phyloP scores from a whole-genome alignment of 306 rosid species.

The Senna tora region DNA sequence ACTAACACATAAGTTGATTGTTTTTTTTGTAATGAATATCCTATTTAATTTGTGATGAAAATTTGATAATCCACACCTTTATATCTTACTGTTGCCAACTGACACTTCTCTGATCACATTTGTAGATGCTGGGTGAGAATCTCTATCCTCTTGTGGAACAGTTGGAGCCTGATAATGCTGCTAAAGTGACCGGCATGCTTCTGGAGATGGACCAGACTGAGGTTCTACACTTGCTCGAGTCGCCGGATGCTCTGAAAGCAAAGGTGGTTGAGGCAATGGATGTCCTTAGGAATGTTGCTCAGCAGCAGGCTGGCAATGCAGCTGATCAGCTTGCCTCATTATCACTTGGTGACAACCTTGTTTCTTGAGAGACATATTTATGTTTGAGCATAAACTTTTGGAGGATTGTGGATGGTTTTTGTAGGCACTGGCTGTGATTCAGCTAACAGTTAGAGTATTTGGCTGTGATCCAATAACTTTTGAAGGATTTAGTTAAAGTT shows the following conservation, averaged over 20 bases:
- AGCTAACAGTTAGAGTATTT: constrained; percentile 39
- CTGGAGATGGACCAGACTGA: too few species aligned
- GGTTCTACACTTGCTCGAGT: too few species aligned
- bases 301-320: constrained; percentile 84
- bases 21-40: too few species aligned
- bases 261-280: constrained; percentile 99
- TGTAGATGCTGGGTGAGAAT: constrained; percentile 95
- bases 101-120: constrained; percentile 27
- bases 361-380: constrained; percentile 58
- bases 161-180: too few species aligned
- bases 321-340: constrained; percentile 86
- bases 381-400: constrained; percentile 1
- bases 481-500: too few species aligned
- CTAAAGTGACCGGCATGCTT: too few species aligned
- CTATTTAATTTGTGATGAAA: too few species aligned
- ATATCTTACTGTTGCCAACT: constrained; percentile 11
- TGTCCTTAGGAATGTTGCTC: constrained; percentile 86
- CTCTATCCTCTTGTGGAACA: too few species aligned
- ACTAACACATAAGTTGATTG: too few species aligned
- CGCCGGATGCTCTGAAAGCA: too few species aligned
- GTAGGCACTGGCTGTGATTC: constrained; percentile 35
- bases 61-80: neutral
- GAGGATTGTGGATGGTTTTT: constrained; percentile 35
- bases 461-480: too few species aligned
- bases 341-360: constrained; percentile 78